These are phyloP conservation scores for Candolleomyces aberdarensis DNA, from an alignment of 768 basidiomycete genomes.

Conservation along the genomic window DNA sequence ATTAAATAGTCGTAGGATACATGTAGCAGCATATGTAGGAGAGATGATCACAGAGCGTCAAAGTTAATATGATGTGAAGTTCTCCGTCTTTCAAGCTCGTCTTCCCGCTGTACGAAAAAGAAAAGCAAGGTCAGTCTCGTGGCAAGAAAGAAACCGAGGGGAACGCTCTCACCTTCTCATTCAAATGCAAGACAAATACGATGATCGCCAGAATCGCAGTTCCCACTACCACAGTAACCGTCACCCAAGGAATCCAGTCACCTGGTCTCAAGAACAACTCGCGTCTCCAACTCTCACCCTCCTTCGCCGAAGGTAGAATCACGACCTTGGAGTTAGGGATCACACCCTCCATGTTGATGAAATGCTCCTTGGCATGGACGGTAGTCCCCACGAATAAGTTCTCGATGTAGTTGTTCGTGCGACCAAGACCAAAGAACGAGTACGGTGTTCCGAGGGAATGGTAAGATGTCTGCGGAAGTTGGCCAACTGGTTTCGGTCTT, in stretches of 20 bases:
- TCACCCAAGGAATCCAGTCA: conserved; percentile 98
- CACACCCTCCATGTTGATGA: conserved; percentile 92
- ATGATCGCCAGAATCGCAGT: conserved; percentile 74
- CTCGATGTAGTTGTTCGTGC: conserved; percentile 99
- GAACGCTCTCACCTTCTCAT: conserved; percentile 73
- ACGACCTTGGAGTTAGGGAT: conserved; percentile 97
- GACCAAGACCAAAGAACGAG: conserved; percentile 92
- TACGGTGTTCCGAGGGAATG: conserved; percentile 90
- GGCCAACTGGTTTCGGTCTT: conserved; percentile 44
- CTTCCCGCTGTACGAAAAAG: conserved; percentile 64
- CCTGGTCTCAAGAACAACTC: conserved; percentile 92
- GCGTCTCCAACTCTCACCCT: conserved; percentile 71
- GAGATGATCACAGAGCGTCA: conserved; percentile 70
- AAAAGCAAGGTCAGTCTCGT: conserved; percentile 4
- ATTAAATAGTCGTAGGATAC: not conserved
- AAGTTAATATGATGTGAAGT: conserved; percentile 97
- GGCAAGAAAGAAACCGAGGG: not conserved
- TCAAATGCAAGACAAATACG: conserved; percentile 83
- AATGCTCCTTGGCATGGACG: conserved; percentile 65
- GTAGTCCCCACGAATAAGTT: conserved; percentile 96
- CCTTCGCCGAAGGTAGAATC: conserved; percentile 72
- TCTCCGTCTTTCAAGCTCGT: conserved; percentile 85
- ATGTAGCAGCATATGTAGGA: not conserved
- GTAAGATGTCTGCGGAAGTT: conserved; percentile 91
- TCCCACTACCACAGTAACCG: conserved; percentile 75